Conservation (phyloP, 768 basidiomycete species). For the Cystoderma amianthinum region DNA sequence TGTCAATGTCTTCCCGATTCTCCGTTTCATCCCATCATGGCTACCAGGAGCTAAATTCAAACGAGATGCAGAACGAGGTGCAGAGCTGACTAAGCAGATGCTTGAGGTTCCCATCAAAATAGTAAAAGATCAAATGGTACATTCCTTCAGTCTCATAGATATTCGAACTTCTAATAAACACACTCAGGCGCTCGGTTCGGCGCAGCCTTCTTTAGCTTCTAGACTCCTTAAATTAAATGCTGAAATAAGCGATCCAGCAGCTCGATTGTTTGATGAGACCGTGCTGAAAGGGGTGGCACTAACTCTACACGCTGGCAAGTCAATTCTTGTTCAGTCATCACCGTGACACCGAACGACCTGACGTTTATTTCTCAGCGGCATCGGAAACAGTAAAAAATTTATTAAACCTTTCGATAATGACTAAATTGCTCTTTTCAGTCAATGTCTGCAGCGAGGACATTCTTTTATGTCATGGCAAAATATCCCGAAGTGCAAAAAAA, state of each 20-base stretch:
- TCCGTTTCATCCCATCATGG: conserved; percentile 19
- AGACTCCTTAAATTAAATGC: no score
- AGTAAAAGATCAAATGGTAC: conserved; percentile 11
- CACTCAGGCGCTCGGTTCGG: no score
- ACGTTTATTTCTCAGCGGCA: conserved; percentile 8
- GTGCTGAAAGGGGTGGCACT: no score
- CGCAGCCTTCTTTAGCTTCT: no score
- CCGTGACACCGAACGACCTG: no score
- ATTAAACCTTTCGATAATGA: no score
- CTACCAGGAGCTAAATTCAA: conserved; percentile 24
- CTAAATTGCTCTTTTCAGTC: conserved; percentile 9
- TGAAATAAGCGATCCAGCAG: no score
- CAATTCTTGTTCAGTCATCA: no score
- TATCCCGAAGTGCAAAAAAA: conserved; percentile 23
- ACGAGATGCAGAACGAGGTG: conserved; percentile 7
- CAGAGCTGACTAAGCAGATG: conserved; percentile 9
- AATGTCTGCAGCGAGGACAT: conserved; percentile 8
- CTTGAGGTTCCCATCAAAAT: conserved; percentile 12
- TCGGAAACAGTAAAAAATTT: conserved; percentile 10
- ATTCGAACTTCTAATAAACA: no score
- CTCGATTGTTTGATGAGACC: no score
- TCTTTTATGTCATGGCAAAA: conserved; percentile 21
- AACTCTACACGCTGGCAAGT: no score
- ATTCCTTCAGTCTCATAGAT: conserved; percentile 1
- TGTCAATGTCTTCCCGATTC: conserved; percentile 18